Conservation (phyloP, 768 basidiomycete species). For the Hortiboletus flavorubellus region DNA sequence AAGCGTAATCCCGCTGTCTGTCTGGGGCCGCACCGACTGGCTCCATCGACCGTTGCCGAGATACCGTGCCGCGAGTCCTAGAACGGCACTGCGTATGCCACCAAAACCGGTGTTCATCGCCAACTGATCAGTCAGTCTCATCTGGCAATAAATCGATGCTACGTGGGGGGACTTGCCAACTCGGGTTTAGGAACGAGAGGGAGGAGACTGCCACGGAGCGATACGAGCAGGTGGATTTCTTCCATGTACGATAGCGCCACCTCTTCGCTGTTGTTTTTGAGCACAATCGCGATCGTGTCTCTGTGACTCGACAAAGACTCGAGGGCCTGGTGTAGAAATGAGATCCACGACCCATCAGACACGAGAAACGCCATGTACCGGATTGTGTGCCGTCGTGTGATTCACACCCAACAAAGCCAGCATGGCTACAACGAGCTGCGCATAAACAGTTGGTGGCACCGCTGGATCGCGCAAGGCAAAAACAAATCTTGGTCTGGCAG, state of each 20-base stretch:
- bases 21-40: slow-evolving; percentile 55
- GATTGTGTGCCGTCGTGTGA: slow-evolving; percentile 64
- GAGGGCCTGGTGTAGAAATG: slow-evolving; percentile 34
- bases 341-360: background rate
- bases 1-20: slow-evolving; percentile 60
- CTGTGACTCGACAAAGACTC: slow-evolving; percentile 82
- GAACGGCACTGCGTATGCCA: slow-evolving; percentile 74
- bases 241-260: slow-evolving; percentile 66
- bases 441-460: slow-evolving; percentile 89
- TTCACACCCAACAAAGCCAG: slow-evolving; percentile 75
- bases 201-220: slow-evolving; percentile 64
- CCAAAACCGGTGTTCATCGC: slow-evolving; percentile 80
- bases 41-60: slow-evolving; percentile 60
- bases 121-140: slow-evolving; percentile 32
- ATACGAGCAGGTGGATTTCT: slow-evolving; percentile 77
- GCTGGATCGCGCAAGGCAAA: slow-evolving; percentile 79
- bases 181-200: slow-evolving; percentile 74
- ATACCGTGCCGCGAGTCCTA: slow-evolving; percentile 69
- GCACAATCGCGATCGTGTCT: slow-evolving; percentile 76
- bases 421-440: slow-evolving; percentile 79
- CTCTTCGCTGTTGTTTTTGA: slow-evolving; percentile 68
- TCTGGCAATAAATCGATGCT: background rate
- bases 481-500: slow-evolving; percentile 73
- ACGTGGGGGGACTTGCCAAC: slow-evolving; percentile 59
- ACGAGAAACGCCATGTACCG: slow-evolving; percentile 40